phyloP scores from a whole-genome alignment of 2,329 filamentous ascomycete genomes.

The Aspergillus candidus region DNA sequence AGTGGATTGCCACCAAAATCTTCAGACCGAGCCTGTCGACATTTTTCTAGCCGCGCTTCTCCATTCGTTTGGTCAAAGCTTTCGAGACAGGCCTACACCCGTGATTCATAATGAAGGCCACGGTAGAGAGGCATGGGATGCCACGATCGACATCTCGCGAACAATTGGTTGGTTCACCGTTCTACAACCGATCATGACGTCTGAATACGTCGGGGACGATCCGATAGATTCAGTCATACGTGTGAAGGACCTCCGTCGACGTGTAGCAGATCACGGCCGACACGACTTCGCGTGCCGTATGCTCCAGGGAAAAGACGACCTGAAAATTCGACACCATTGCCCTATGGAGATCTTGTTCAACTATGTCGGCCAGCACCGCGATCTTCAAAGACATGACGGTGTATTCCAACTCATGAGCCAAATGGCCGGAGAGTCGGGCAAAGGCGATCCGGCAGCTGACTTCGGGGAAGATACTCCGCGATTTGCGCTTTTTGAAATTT shows the following conservation, averaged over 20 bases:
- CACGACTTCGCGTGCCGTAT: slow-evolving; percentile 33
- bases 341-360: slow-evolving; percentile 42
- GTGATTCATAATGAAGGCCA: slow-evolving; percentile 46
- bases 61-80: slow-evolving; percentile 41
- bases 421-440: slow-evolving; percentile 43
- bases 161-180: slow-evolving; percentile 50
- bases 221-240: slow-evolving; percentile 28
- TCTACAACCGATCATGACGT: slow-evolving; percentile 40
- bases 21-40: slow-evolving; percentile 34
- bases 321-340: slow-evolving; percentile 31
- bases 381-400: slow-evolving; percentile 41
- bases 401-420: slow-evolving; percentile 40
- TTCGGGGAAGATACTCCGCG: slow-evolving; percentile 41
- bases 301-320: slow-evolving; percentile 24
- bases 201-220: slow-evolving; percentile 19
- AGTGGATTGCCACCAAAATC: slow-evolving; percentile 26
- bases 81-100: slow-evolving; percentile 35
- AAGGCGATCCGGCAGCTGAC: slow-evolving; percentile 42
- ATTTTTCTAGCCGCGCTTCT: slow-evolving; percentile 34
- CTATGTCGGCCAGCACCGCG: slow-evolving; percentile 36
- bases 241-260: slow-evolving; percentile 36
- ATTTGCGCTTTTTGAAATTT: slow-evolving; percentile 49
- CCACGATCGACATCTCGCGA: slow-evolving; percentile 43
- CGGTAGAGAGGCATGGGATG: slow-evolving; percentile 43
- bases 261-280: slow-evolving; percentile 33